A percentile compares a stretch with the other conserved stretches of the same genome.
phyloP scores from a whole-genome alignment of 179 eudicot species.

The Actinidia polygama region DNA sequence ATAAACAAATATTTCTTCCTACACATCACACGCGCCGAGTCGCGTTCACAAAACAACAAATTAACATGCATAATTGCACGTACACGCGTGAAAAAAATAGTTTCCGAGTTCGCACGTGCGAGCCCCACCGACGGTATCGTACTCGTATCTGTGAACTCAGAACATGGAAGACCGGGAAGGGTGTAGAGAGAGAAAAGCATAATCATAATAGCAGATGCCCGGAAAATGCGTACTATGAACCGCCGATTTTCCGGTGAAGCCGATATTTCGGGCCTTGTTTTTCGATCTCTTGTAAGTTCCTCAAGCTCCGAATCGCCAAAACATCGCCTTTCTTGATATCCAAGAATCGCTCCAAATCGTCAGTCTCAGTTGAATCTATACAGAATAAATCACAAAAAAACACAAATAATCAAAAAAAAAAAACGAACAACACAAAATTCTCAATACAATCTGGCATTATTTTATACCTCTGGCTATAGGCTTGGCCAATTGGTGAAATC shows the following conservation, averaged over 20 bases:
- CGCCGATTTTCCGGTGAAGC: conserved; percentile 2
- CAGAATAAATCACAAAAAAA: neutral
- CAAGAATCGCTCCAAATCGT: conserved; percentile 35
- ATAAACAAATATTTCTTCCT: no score
- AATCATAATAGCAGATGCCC: neutral
- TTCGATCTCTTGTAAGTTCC: conserved; percentile 60
- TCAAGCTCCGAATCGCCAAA: conserved; percentile 62
- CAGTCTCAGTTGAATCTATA: conserved; percentile 48
- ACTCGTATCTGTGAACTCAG: neutral
- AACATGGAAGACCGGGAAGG: neutral
- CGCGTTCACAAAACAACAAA: conserved; percentile 14
- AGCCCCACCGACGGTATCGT: conserved; percentile 23
- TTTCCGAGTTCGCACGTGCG: conserved; percentile 9
- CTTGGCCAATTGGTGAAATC: conserved; percentile 38
- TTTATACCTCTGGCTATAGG: conserved; percentile 39
- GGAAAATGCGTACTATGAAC: neutral
- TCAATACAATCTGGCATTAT: conserved; percentile 21
- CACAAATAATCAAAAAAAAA: neutral
- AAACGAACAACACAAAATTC: neutral
- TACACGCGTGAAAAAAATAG: neutral
- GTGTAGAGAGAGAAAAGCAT: neutral
- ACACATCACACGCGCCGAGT: conserved; percentile 7
- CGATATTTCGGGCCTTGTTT: conserved; percentile 34
- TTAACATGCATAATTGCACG: conserved; percentile 5
- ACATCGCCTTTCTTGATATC: conserved; percentile 42